Base-by-base conservation (phyloP, 495 filamentous ascomycete species). In the Neurospora sp. region DNA sequence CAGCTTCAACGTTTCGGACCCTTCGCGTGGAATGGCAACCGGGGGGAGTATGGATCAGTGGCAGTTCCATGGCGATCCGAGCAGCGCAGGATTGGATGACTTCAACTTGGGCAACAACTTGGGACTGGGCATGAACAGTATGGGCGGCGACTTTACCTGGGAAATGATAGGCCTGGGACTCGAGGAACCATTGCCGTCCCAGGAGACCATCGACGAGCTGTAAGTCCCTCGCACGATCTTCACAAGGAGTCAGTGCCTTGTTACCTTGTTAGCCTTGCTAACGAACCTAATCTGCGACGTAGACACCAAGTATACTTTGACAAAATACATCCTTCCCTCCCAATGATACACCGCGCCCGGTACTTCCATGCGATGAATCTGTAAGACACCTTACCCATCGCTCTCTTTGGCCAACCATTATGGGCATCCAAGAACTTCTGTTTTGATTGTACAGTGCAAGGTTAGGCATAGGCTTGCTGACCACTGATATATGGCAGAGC, bases 91-190 rank as follows among this genome's bases (percentile, higher is more conserved):
- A 24, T 74, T 88, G 19, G 85, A 87, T 13, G 85, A 86, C 59
- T 83, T 88, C 77, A 84, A 81, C 70, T 88, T 89, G 74, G 80
- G 81, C 74, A 78, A 81, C 70, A 85, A 82, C 77, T 82, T 88
- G 70, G 75, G 77, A 34, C 85, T 88, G 74, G 76, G 76, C 40
- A 79, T 85, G 73, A 66, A 34, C 28, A 66, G 28, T 66, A 34
- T 66, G 28, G 80, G 81, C 75, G 82, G 86, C 71, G 82, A 86
- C 74, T 85, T 90, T 80, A 79, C 86, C 21, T 97, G 94, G 94
- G 94, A 98, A 77, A 92, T 99, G 91, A 96, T 99, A 70, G 90
- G 93, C 36, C 81, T 99, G 70, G 96, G 95, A 19, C 79, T 99
- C 72, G 94, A 98, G 74, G 96, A 99, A 79, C 93, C 96, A 70